phyloP scores from a whole-genome alignment of 345 rosid species.

The Rhizophora mangle region DNA sequence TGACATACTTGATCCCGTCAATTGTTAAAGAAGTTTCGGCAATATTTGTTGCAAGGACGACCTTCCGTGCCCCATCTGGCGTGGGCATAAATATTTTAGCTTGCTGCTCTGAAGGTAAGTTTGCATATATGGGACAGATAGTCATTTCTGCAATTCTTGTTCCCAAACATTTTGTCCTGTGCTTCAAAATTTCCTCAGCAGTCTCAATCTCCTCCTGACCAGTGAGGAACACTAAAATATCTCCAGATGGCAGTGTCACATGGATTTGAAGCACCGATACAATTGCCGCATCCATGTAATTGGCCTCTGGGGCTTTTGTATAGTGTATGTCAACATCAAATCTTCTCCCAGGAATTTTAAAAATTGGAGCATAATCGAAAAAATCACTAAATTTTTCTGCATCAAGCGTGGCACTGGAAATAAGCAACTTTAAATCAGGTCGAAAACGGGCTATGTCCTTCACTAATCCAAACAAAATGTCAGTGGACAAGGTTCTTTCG shows the following conservation, averaged over 20 bases:
- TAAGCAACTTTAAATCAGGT: slow-evolving; percentile 78
- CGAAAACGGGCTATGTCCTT: slow-evolving; percentile 70
- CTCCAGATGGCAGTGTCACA: slow-evolving; percentile 66
- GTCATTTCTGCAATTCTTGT: slow-evolving; percentile 89
- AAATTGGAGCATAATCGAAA: slow-evolving; percentile 78
- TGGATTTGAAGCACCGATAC: slow-evolving; percentile 73
- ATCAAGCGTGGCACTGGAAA: slow-evolving; percentile 90
- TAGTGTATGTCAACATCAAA: slow-evolving; percentile 75
- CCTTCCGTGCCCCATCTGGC: slow-evolving; percentile 90
- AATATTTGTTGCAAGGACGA: slow-evolving; percentile 79
- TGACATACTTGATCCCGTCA: slow-evolving; percentile 72
- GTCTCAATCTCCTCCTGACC: slow-evolving; percentile 92
- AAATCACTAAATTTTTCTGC: slow-evolving; percentile 84
- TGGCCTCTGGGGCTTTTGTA: slow-evolving; percentile 84
- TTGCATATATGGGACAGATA: slow-evolving; percentile 95
- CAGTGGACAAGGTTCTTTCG: slow-evolving; percentile 86
- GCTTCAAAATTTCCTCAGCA: slow-evolving; percentile 88
- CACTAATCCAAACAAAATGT: slow-evolving; percentile 74
- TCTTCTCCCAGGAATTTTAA: slow-evolving; percentile 80
- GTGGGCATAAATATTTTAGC: slow-evolving; percentile 94
- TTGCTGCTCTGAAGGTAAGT: slow-evolving; percentile 94
- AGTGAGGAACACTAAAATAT: slow-evolving; percentile 72
- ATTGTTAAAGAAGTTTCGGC: slow-evolving; percentile 87
- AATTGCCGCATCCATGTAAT: slow-evolving; percentile 80
- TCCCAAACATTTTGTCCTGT: slow-evolving; percentile 82